Conservation (phyloP, 805 yeast species). For the Wickerhamomyces hampshirensis region DNA sequence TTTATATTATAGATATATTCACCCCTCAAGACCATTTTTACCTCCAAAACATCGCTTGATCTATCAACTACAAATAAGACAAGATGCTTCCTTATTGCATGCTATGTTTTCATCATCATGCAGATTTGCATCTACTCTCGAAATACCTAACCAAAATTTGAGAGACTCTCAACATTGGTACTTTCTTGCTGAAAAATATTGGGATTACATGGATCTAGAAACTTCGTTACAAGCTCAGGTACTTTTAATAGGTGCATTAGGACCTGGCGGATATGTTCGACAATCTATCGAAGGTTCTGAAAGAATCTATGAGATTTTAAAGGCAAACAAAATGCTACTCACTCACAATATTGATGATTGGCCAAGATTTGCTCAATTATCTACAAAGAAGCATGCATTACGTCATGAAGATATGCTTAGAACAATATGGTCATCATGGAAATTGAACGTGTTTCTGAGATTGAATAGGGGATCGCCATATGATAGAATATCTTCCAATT, state of each 20-base stretch:
- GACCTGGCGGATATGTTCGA: slow-evolving; percentile 25
- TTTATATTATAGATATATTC: slow-evolving; percentile 37
- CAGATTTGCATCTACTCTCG: slow-evolving; percentile 27
- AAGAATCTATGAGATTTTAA: slow-evolving; percentile 17
- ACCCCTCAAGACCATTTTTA: slow-evolving; percentile 32
- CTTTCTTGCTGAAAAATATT: slow-evolving; percentile 28
- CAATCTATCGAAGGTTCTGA: slow-evolving; percentile 27
- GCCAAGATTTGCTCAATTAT: slow-evolving; percentile 20
- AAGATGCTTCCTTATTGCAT: slow-evolving; percentile 27
- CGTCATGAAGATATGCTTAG: slow-evolving; percentile 31
- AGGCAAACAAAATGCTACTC: slow-evolving; percentile 11
- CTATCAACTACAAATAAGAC: slow-evolving; percentile 26
- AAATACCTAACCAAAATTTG: slow-evolving; percentile 21
- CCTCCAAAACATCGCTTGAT: slow-evolving; percentile 32
- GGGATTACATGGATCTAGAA: slow-evolving; percentile 26
- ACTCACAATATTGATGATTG: slow-evolving; percentile 22
- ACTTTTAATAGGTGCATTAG: slow-evolving; percentile 26
- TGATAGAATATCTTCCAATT: slow-evolving; percentile 10
- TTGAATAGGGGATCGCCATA: slow-evolving; percentile 34
- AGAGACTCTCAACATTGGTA: slow-evolving; percentile 35
- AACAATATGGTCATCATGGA: slow-evolving; percentile 36
- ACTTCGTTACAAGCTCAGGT: slow-evolving; percentile 26
- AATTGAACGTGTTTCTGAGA: slow-evolving; percentile 29
- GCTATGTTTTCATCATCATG: slow-evolving; percentile 33
- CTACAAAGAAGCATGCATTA: slow-evolving; percentile 29